Evolutionary conservation across 768 basidiomycete species (phyloP).

Genomic region (Kwoniella dendrophila): DNA sequence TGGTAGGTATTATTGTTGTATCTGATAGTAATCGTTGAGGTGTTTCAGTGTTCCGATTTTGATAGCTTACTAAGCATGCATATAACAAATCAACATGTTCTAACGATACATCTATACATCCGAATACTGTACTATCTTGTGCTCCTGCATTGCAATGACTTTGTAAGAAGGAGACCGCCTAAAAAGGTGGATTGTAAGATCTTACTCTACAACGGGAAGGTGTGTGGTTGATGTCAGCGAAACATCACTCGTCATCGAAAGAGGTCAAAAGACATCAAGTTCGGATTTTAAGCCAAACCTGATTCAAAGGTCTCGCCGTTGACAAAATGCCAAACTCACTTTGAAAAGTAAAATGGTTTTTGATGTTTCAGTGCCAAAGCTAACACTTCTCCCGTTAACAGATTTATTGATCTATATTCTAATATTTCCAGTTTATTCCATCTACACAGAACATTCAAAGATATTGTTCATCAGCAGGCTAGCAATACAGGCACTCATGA

Average conservation of each 20-base stretch:
- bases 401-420: conserved; percentile 72
- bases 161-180: too few species aligned
- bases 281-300: neutral
- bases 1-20: too few species aligned
- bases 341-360: conserved; percentile 92
- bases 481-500: neutral
- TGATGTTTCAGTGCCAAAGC: conserved; percentile 78
- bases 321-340: conserved; percentile 58
- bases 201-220: conserved; percentile 23
- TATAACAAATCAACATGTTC: too few species aligned
- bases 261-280: neutral
- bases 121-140: neutral
- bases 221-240: conserved; percentile 8
- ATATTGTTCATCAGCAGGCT: neutral
- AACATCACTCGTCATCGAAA: neutral
- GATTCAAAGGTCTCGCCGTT: neutral
- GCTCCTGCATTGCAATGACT: too few species aligned
- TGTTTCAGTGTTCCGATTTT: too few species aligned
- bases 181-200: conserved; percentile 32
- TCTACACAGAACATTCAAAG: conserved; percentile 21
- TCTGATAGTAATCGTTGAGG: too few species aligned
- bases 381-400: conserved; percentile 72
- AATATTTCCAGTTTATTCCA: conserved; percentile 69
- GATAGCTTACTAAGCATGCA: too few species aligned
- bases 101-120: neutral